Conservation (phyloP, 2,329 filamentous ascomycete species). For the Leptographium procerum region DNA sequence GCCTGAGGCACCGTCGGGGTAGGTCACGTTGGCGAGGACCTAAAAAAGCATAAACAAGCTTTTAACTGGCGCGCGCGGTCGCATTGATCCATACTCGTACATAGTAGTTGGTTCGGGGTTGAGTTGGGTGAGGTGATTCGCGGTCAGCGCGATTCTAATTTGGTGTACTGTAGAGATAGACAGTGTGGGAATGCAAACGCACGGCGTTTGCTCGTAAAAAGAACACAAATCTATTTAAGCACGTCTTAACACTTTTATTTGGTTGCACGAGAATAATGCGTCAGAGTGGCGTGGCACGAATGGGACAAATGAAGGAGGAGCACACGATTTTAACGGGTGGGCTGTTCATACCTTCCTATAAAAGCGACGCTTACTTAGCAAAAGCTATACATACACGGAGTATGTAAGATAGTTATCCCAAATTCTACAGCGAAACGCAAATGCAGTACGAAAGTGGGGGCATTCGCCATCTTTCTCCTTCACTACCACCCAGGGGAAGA, state of each 20-base stretch:
- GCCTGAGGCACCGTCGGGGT: background rate
- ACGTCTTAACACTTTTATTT: background rate
- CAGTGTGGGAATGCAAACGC: background rate
- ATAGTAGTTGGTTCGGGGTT: background rate
- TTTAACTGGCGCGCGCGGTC: background rate
- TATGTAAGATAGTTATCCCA: too few species aligned
- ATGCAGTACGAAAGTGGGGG: background rate
- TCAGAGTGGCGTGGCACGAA: background rate
- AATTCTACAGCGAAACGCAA: background rate
- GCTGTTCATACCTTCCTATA: background rate
- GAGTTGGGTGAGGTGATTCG: background rate
- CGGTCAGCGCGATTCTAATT: background rate
- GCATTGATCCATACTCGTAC: background rate
- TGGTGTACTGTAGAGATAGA: background rate
- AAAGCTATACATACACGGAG: background rate
- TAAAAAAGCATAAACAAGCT: slow-evolving; percentile 1
- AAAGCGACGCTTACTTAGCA: background rate
- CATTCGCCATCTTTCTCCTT: background rate
- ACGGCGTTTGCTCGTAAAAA: background rate
- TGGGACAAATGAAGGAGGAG: background rate
- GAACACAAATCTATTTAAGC: too few species aligned
- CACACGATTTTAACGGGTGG: background rate
- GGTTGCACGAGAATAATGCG: background rate
- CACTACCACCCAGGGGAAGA: background rate
- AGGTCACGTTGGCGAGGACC: background rate